A percentile compares a stretch with the other conserved stretches of the same genome.
These are phyloP conservation scores for Claviceps paspali DNA, from an alignment of 2,329 filamentous ascomycete species.

Conservation along the genomic window DNA sequence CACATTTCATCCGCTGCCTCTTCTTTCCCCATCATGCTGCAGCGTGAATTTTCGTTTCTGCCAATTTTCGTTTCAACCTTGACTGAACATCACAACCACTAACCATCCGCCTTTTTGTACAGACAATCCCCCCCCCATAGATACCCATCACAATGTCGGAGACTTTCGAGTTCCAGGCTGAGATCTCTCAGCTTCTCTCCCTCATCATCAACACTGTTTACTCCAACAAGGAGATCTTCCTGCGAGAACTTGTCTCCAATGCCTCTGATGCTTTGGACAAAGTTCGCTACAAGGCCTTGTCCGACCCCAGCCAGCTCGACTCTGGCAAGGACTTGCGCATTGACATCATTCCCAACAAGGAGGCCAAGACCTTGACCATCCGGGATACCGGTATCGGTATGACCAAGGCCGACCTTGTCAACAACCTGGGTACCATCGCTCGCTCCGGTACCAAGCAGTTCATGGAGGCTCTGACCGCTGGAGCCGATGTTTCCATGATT, in stretches of 20 bases:
- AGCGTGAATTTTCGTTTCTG: no score
- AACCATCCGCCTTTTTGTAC: background rate
- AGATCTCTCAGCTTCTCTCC: slow-evolving; percentile 99
- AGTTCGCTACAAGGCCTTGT: slow-evolving; percentile 97
- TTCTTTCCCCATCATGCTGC: no score
- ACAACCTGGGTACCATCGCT: slow-evolving; percentile 99
- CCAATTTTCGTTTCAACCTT: no score
- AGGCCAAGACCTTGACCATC: slow-evolving; percentile 93
- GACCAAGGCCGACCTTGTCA: slow-evolving; percentile 99
- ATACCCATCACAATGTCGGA: slow-evolving; percentile 63
- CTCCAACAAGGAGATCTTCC: slow-evolving; percentile 99
- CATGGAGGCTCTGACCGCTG: slow-evolving; percentile 97
- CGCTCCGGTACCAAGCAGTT: slow-evolving; percentile 99
- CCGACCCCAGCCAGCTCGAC: slow-evolving; percentile 94
- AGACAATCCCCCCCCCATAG: slow-evolving; percentile 13
- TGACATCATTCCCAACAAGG: slow-evolving; percentile 97
- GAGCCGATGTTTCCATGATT: slow-evolving; percentile 99
- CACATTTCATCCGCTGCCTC: no score
- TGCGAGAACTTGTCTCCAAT: slow-evolving; percentile 97
- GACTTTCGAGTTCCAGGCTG: slow-evolving; percentile 99
- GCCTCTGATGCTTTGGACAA: slow-evolving; percentile 98
- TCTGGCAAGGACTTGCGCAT: slow-evolving; percentile 95
- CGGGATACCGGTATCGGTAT: slow-evolving; percentile 98
- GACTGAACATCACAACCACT: background rate
- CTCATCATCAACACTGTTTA: slow-evolving; percentile 99